Percentiles rank a stretch among this genome's conserved stretches.
These are phyloP conservation scores for Crithidia acanthocephali DNA, from an alignment of 208 protist genomes.

Conservation along the genomic window DNA sequence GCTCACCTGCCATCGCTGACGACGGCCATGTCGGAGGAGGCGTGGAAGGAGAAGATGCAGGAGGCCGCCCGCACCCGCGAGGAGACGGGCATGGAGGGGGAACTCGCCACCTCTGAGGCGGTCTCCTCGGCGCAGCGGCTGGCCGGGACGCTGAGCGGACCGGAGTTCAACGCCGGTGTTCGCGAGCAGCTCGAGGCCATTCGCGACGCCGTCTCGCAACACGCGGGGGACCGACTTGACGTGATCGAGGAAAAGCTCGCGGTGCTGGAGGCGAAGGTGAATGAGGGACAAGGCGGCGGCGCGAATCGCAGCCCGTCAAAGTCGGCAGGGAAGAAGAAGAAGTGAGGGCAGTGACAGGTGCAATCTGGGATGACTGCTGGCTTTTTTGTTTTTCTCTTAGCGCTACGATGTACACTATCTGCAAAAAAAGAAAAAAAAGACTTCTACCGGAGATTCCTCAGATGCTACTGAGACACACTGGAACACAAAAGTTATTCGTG, in stretches of 20 bases:
- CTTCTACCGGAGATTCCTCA: too few species aligned
- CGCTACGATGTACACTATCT: too few species aligned
- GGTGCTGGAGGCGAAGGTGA: slow-evolving; percentile 80
- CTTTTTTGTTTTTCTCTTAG: too few species aligned
- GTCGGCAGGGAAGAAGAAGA: slow-evolving; percentile 48
- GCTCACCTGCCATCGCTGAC: slow-evolving; percentile 57
- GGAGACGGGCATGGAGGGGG: slow-evolving; percentile 50
- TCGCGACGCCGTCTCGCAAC: slow-evolving; percentile 58
- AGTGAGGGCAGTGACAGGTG: slow-evolving; percentile 14
- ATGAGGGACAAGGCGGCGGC: slow-evolving; percentile 20
- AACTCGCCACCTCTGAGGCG: slow-evolving; percentile 41
- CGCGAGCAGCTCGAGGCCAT: slow-evolving; percentile 83
- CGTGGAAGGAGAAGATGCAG: slow-evolving; percentile 78
- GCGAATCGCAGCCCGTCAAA: slow-evolving; percentile 35
- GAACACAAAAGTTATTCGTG: too few species aligned
- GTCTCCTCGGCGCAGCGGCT: slow-evolving; percentile 48
- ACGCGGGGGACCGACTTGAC: slow-evolving; percentile 64
- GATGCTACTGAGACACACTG: too few species aligned
- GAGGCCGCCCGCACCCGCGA: slow-evolving; percentile 61
- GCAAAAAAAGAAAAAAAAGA: too few species aligned
- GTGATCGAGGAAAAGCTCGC: slow-evolving; percentile 76
- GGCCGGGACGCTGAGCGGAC: slow-evolving; percentile 51
- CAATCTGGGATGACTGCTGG: too few species aligned
- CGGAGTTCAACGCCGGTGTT: slow-evolving; percentile 70
- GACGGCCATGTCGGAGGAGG: slow-evolving; percentile 52